Conservation (phyloP, 441 rosid species). For the Pelargonium myrrhifolium region DNA sequence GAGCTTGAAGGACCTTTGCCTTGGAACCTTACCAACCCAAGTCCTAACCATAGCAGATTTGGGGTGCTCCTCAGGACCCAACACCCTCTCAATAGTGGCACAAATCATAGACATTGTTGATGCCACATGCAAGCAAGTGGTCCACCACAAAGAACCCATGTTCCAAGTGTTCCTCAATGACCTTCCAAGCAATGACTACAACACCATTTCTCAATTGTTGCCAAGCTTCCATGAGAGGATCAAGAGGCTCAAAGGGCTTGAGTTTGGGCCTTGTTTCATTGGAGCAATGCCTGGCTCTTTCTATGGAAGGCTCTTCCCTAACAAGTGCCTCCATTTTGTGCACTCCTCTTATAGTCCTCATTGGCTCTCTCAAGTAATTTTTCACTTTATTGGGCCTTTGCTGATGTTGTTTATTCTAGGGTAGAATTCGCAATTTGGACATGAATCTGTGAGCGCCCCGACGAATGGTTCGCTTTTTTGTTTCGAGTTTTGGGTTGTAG, state of each 20-base stretch:
- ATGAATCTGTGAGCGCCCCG: too few species aligned
- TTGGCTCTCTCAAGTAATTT: slow-evolving; percentile 27
- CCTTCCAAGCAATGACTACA: slow-evolving; percentile 33
- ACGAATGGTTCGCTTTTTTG: too few species aligned
- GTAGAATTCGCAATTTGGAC: too few species aligned
- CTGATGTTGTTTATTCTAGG: too few species aligned
- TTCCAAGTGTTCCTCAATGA: slow-evolving; percentile 31
- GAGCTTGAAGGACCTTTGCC: slow-evolving; percentile 8
- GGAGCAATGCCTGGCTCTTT: slow-evolving; percentile 22
- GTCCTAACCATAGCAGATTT: slow-evolving; percentile 23
- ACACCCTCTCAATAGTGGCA: slow-evolving; percentile 13
- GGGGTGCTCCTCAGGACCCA: slow-evolving; percentile 35
- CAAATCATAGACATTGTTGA: slow-evolving; percentile 5
- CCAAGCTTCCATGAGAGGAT: slow-evolving; percentile 19
- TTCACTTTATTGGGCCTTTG: too few species aligned
- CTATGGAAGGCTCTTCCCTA: slow-evolving; percentile 26
- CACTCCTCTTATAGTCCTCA: slow-evolving; percentile 15
- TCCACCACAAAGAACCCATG: slow-evolving; percentile 15
- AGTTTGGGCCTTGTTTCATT: slow-evolving; percentile 18
- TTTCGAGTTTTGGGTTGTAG: too few species aligned
- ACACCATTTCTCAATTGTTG: slow-evolving; percentile 23
- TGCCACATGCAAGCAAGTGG: slow-evolving; percentile 2
- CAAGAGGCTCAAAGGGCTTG: slow-evolving; percentile 12
- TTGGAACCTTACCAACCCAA: background rate
- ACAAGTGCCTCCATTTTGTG: slow-evolving; percentile 12